Conservation (phyloP, 768 basidiomycete species). For the Krasilnikovozyma curviuscula region DNA sequence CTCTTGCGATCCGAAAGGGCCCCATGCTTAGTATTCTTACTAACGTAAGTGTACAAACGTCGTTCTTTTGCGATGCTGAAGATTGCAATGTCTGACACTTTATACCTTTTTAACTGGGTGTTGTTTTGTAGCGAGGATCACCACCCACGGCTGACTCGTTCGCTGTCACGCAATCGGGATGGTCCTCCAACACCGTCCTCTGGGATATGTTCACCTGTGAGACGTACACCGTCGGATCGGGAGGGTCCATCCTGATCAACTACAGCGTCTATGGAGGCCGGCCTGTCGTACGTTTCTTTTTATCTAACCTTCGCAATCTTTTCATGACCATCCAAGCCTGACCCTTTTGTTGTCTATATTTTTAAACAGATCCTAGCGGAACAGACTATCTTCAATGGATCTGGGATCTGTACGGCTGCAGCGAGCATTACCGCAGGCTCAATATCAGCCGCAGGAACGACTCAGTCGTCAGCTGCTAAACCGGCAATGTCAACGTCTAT, state of each 20-base stretch:
- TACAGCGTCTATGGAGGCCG: conserved; percentile 27
- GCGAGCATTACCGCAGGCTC: too few relatives aligned
- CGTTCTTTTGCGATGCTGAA: conserved; percentile 51
- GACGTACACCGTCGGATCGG: conserved; percentile 49
- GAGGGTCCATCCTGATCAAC: conserved; percentile 40
- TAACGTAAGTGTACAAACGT: conserved; percentile 43
- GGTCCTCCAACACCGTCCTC: conserved; percentile 22
- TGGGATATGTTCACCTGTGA: conserved; percentile 42
- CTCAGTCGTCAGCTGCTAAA: too few relatives aligned
- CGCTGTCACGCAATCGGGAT: conserved; percentile 43
- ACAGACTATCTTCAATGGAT: too few relatives aligned
- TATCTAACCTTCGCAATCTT: too few relatives aligned
- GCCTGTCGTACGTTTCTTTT: conserved; percentile 3
- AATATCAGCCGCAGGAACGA: too few relatives aligned
- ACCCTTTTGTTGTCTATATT: too few relatives aligned
- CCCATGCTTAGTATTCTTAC: conserved; percentile 11
- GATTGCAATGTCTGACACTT: conserved; percentile 14
- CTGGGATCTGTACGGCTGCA: too few relatives aligned
- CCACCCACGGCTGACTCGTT: conserved; percentile 40
- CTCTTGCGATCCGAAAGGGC: conserved; percentile 12
- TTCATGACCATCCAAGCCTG: too few relatives aligned
- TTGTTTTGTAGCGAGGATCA: conserved; percentile 5
- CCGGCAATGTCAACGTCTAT: too few relatives aligned
- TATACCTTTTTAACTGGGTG: background rate
- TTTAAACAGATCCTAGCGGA: too few relatives aligned